These are phyloP conservation scores for Mycena latifolia DNA, from an alignment of 768 basidiomycete genomes.

Conservation along the genomic window DNA sequence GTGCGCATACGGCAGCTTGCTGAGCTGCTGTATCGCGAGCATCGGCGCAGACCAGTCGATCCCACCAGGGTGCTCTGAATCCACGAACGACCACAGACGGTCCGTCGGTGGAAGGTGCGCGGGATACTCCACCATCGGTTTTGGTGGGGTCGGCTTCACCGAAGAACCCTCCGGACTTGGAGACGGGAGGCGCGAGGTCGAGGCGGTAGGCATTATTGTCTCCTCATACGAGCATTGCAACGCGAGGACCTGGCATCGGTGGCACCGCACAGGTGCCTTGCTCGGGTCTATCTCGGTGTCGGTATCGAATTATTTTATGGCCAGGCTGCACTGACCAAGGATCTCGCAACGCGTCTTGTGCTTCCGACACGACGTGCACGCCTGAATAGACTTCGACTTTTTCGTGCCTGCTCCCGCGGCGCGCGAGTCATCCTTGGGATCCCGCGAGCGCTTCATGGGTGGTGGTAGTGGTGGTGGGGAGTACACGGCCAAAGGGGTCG, in stretches of 20 bases:
- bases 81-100: constrained; percentile 54
- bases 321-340: constrained; percentile 43
- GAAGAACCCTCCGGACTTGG: not conserved
- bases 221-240: constrained; percentile 57
- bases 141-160: not conserved
- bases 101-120: constrained; percentile 45
- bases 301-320: not conserved
- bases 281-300: constrained; percentile 32
- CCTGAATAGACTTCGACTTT: constrained; percentile 51
- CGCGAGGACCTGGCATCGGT: constrained; percentile 56
- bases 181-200: constrained; percentile 13
- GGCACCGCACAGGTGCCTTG: constrained; percentile 48
- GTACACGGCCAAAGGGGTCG: too few species aligned
- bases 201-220: constrained; percentile 22
- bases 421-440: constrained; percentile 18
- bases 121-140: not conserved
- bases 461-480: not conserved
- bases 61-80: constrained; percentile 35
- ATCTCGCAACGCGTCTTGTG: constrained; percentile 60
- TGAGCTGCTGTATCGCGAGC: constrained; percentile 51
- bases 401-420: constrained; percentile 36
- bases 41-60: constrained; percentile 57
- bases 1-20: constrained; percentile 23
- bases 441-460: constrained; percentile 33
- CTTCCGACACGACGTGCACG: constrained; percentile 51